Evolutionary conservation across 768 basidiomycete species (phyloP).

Genomic region (Pleurotus eryngii): DNA sequence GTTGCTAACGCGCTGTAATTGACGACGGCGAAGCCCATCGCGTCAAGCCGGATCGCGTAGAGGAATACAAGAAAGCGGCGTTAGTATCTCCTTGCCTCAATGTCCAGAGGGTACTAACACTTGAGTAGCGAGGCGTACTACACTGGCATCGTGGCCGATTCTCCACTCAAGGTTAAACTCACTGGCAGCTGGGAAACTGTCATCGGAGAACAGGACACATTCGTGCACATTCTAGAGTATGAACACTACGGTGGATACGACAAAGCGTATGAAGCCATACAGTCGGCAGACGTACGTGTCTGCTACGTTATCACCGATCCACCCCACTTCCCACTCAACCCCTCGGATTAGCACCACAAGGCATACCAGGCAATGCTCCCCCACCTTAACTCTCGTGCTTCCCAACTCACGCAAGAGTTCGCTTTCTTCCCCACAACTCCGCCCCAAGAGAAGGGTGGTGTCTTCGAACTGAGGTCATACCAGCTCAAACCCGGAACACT

Average conservation of each 20-base stretch:
- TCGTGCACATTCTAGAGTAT: constrained; percentile 81
- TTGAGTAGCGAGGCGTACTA: constrained; percentile 76
- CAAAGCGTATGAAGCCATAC: constrained; percentile 40
- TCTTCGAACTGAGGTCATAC: constrained; percentile 93
- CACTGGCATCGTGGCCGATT: constrained; percentile 69
- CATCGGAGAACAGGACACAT: constrained; percentile 88
- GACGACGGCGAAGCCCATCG: constrained; percentile 59
- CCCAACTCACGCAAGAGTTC: constrained; percentile 90
- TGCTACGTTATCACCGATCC: background rate
- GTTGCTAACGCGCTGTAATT: background rate
- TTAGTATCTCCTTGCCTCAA: constrained; percentile 33
- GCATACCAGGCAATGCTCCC: constrained; percentile 78
- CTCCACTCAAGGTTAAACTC: constrained; percentile 76
- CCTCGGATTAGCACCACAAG: constrained; percentile 49
- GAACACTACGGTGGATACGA: constrained; percentile 92
- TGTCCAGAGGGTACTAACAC: background rate
- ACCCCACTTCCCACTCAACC: background rate
- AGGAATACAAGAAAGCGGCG: constrained; percentile 89
- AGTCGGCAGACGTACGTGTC: constrained; percentile 2
- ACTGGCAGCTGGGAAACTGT: constrained; percentile 93
- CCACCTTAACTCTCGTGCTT: constrained; percentile 64
- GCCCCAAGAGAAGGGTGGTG: constrained; percentile 80
- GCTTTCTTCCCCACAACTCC: constrained; percentile 92
- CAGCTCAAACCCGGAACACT: constrained; percentile 84
- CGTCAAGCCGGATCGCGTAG: constrained; percentile 76